Base-by-base conservation (phyloP, 805 yeast genomes). In the Hanseniaspora guilliermondii region DNA sequence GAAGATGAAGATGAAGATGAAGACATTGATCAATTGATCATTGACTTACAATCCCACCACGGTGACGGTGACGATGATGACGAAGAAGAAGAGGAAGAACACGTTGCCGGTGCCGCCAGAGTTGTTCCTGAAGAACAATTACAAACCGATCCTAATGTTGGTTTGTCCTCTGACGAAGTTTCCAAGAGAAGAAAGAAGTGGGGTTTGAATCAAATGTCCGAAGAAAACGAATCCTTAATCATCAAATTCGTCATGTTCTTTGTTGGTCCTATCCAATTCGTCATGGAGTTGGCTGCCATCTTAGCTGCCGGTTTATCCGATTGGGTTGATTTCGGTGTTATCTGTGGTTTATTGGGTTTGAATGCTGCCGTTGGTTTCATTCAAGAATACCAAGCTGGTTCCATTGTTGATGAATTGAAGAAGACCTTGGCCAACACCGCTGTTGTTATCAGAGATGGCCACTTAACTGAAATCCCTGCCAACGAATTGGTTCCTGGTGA, bases 311-410 rank as follows among this genome's bases (percentile, higher is more conserved):
- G 95, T 82, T 78, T 87, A 65, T 87, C 87, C 76, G 96, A 89
- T 76, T 88, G 96, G 96, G 96, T 88, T 68, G 96, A 88, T 80
- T 88, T 88, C 77, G 96, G 97, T 81, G 97, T 88, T 70, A 88
- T 88, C 70, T 81, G 86, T 73, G 96, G 84, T 74, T 75, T 88
- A 64, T 77, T 88, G 65, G 64, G 82, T 71, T 80, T 88, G 70
- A 88, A 88, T 74, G 96, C 96, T 60, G 74, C 75, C 65, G 96
- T 88, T 71, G 97, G 97, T 80, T 88, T 88, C 82, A 77, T 87
- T 64, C 97, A 88, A 77, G 97, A 88, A 75, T 89, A 75, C 84
- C 96, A 88, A 76, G 97, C 97, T 61, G 96, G 96, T 77, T 87
- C 96, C 59, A 88, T 88, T 78, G 96, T 88, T 63, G 96, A 87